These are phyloP conservation scores for Microcera coccophila DNA, from an alignment of 2,329 filamentous ascomycete genomes.

Conservation along the genomic window DNA sequence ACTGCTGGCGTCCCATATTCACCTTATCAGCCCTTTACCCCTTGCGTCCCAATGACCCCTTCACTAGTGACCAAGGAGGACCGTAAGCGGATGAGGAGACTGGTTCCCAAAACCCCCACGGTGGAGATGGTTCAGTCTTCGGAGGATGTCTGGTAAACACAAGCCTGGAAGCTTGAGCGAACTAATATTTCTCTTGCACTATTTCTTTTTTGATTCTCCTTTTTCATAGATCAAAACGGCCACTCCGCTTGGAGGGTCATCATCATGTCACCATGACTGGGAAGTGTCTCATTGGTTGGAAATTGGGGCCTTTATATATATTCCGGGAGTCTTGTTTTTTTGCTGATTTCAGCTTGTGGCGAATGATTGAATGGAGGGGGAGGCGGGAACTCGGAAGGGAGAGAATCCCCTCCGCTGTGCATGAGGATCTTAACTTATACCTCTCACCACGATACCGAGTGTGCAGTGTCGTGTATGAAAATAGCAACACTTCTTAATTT, in stretches of 20 bases:
- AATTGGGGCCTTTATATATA: neutral
- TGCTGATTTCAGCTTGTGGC: neutral
- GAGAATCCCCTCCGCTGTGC: neutral
- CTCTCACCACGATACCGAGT: neutral
- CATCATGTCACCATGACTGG: conserved; percentile 25
- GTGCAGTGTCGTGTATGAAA: neutral
- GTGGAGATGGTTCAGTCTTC: conserved; percentile 57
- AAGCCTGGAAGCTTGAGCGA: conserved; percentile 4
- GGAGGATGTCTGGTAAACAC: conserved; percentile 61
- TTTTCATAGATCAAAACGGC: conserved; percentile 23
- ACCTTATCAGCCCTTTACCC: conserved; percentile 76
- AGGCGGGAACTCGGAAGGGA: neutral
- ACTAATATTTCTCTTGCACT: conserved; percentile 7
- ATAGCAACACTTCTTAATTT: neutral
- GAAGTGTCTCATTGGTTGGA: conserved; percentile 10
- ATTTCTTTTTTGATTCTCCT: conserved; percentile 10
- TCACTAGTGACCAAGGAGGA: conserved; percentile 67
- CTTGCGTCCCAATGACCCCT: conserved; percentile 73
- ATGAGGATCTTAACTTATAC: neutral
- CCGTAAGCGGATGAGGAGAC: conserved; percentile 62
- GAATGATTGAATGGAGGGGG: neutral
- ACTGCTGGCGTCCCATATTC: conserved; percentile 65
- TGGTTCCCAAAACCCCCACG: conserved; percentile 61
- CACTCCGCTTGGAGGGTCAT: conserved; percentile 8
- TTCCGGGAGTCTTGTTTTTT: neutral